Percentiles rank a stretch among this genome's conserved stretches.
Conservation (phyloP, 352 stramenopile species). For the Phytophthora kernoviae region DNA sequence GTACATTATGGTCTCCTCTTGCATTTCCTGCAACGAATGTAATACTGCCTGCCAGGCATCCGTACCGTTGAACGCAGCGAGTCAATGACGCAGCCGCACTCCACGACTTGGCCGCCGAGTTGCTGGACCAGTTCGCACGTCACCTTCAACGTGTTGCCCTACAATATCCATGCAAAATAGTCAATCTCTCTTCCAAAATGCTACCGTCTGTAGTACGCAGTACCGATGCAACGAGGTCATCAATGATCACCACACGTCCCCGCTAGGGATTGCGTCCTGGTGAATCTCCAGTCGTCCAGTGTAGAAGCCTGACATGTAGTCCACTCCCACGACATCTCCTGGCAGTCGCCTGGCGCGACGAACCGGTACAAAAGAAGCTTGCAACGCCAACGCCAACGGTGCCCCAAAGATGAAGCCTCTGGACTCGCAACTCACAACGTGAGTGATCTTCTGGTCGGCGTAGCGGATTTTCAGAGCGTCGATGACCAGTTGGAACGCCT, state of each 20-base stretch:
- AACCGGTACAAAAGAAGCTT: constrained; percentile 74
- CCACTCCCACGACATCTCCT: constrained; percentile 74
- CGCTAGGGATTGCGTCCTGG: constrained; percentile 73
- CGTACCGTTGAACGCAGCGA: constrained; percentile 58
- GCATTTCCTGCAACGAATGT: too few species aligned
- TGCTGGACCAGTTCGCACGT: constrained; percentile 78
- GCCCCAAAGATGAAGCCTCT: constrained; percentile 85
- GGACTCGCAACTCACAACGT: constrained; percentile 83
- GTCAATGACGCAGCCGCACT: constrained; percentile 83
- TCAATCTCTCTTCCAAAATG: constrained; percentile 8
- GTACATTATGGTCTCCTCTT: background rate
- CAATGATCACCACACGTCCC: constrained; percentile 79
- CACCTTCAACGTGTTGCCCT: constrained; percentile 84
- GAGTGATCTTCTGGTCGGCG: constrained; percentile 58
- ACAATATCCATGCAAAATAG: constrained; percentile 1
- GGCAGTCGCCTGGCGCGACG: constrained; percentile 65
- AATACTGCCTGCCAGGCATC: background rate
- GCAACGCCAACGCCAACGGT: constrained; percentile 69
- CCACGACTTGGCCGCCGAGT: constrained; percentile 71
- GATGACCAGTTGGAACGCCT: constrained; percentile 76
- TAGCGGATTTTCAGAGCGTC: constrained; percentile 75
- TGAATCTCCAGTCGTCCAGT: constrained; percentile 81
- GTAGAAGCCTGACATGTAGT: constrained; percentile 82
- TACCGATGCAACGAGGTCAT: constrained; percentile 82
- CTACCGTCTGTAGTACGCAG: constrained; percentile 5